A percentile compares a stretch with the other conserved stretches of the same genome.
Conservation (phyloP, 345 rosid species). For the Carallia brachiata region DNA sequence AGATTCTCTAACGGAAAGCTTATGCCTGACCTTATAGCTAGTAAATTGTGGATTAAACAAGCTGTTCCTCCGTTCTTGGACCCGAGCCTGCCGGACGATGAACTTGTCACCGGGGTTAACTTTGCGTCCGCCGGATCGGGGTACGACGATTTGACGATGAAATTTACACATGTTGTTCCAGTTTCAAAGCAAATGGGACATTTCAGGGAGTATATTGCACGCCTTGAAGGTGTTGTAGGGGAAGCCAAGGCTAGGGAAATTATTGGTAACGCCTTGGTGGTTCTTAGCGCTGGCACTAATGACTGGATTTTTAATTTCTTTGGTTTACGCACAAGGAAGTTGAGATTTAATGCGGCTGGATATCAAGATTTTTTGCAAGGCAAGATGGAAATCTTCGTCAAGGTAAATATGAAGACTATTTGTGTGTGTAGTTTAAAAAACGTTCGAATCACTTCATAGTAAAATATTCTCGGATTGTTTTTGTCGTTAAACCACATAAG, state of each 20-base stretch:
- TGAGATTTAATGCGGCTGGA: slow-evolving; percentile 27
- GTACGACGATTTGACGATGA: slow-evolving; percentile 34
- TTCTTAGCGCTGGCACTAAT: slow-evolving; percentile 62
- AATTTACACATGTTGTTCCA: slow-evolving; percentile 23
- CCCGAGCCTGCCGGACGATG: slow-evolving; percentile 27
- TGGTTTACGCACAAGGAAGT: slow-evolving; percentile 36
- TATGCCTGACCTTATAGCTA: slow-evolving; percentile 46
- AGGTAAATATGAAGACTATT: slow-evolving; percentile 26
- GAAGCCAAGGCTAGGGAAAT: slow-evolving; percentile 36
- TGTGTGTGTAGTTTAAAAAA: no score
- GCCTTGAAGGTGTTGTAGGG: slow-evolving; percentile 35
- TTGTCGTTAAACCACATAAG: no score
- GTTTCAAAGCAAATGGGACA: slow-evolving; percentile 39
- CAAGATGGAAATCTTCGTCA: slow-evolving; percentile 23
- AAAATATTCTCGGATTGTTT: no score
- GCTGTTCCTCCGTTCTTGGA: slow-evolving; percentile 41
- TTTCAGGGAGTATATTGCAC: slow-evolving; percentile 36
- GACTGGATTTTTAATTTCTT: slow-evolving; percentile 48
- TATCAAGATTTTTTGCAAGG: slow-evolving; percentile 51
- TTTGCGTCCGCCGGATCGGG: slow-evolving; percentile 48
- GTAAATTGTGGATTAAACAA: slow-evolving; percentile 35
- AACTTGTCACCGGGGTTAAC: slow-evolving; percentile 37
- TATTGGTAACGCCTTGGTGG: slow-evolving; percentile 36
- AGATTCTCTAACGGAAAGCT: slow-evolving; percentile 52
- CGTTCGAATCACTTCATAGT: no score